Evolutionary conservation across 2,329 filamentous ascomycete genomes (phyloP), one percentile per base, ranked within the genome.

Genomic region (Colletotrichum aenigma): DNA sequence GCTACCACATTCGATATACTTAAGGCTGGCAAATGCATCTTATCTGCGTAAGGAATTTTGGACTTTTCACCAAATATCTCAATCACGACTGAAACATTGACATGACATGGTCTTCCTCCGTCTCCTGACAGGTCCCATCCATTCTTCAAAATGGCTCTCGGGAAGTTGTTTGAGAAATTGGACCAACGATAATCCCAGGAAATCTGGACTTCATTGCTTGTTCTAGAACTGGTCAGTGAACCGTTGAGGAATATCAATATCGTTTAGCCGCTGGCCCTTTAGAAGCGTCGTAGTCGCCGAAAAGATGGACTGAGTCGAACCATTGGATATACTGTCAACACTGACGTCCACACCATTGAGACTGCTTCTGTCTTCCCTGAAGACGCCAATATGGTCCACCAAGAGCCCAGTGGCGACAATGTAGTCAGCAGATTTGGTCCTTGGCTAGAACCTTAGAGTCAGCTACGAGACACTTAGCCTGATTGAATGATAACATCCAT

Each of bases 181-280:
- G 10, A 24, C 43, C n/a, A 52, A 24, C n/a, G n/a, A 24, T 21
- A 52, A 52, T 21, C 43, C n/a, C 2, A 21, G n/a, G 0, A 7
- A 12, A 2, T 4, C 3, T 21, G n/a, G n/a, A 48, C 10, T n/a
- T 48, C 9, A 21, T 21, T 48, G n/a, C 16, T 12, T n/a, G 38
- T 18, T 48, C 38, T 48, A 48, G n/a, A 48, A 21, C 0, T 21
- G n/a, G 10, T 13, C n/a, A 7, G 43, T 12, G 43, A 52, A 21
- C 6, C 12, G 0, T 10, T 13, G 10, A 13, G 4, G 7, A 4
- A 52, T 52, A 21, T 21, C 4, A 7, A 3, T 6, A 1, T 2
- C 6, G 3, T 15, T 13, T 4, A 21, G 1, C 10, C 18, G 18
- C 43, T 12, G n/a, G 18, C 43, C 18, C 18, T 48, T 48, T 12